These are phyloP conservation scores for Westerdykella aurantiaca DNA, from an alignment of 2,329 filamentous ascomycete species.

Conservation along the genomic window DNA sequence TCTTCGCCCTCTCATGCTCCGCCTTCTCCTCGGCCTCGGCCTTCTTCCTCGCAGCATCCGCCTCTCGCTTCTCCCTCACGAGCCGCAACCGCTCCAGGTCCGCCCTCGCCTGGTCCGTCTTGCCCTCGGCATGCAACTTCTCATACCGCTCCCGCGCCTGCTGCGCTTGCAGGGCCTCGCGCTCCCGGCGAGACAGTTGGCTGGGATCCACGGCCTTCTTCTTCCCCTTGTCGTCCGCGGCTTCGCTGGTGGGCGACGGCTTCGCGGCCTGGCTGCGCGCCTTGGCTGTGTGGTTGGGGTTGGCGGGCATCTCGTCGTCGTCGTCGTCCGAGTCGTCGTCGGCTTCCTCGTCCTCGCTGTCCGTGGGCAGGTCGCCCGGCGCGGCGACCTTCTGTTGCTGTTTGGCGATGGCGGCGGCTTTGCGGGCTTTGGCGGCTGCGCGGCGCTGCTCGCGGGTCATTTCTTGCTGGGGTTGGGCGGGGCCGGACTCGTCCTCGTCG, in stretches of 20 bases:
- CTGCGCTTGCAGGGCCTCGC: conserved; percentile 77
- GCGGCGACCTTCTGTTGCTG: conserved; percentile 66
- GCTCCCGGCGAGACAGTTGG: conserved; percentile 61
- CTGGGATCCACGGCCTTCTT: conserved; percentile 46
- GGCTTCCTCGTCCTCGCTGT: conserved; percentile 56
- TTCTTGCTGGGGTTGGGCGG: conserved; percentile 45
- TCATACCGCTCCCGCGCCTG: conserved; percentile 86
- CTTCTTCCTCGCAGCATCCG: conserved; percentile 75
- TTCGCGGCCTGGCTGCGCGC: conserved; percentile 61
- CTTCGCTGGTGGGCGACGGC: conserved; percentile 44
- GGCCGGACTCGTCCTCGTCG: conserved; percentile 40
- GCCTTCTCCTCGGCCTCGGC: conserved; percentile 53
- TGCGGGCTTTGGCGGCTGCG: conserved; percentile 81
- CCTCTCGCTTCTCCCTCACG: conserved; percentile 80
- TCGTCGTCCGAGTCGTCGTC: conserved; percentile 47
- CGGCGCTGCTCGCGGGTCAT: conserved; percentile 83
- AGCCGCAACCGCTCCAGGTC: conserved; percentile 78
- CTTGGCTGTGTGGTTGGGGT: conserved; percentile 76
- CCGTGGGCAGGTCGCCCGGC: conserved; percentile 79
- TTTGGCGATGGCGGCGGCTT: conserved; percentile 78
- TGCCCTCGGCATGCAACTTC: conserved; percentile 88
- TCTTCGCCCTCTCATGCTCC: conserved; percentile 52
- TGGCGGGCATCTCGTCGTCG: conserved; percentile 67
- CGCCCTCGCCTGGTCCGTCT: conserved; percentile 90
- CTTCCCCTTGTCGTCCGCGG: conserved; percentile 54